Evolutionary conservation across 257 asterid genomes (phyloP).

Genomic region (Solanum chilense): DNA sequence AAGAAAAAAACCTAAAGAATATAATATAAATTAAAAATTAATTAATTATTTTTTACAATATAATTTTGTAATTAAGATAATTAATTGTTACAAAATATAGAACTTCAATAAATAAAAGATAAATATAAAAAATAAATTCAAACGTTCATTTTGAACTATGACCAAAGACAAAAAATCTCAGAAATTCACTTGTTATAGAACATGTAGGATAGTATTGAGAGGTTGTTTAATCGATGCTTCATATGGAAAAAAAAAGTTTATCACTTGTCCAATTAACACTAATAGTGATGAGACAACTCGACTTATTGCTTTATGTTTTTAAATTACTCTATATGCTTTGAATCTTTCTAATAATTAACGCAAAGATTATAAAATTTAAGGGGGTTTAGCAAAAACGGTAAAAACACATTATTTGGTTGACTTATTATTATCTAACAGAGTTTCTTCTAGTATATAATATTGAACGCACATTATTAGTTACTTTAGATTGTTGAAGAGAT

Average conservation of each 20-base stretch:
- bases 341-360: neutral
- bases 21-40: too few species aligned
- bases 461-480: neutral
- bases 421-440: neutral
- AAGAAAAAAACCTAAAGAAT: too few species aligned
- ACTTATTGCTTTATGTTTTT: neutral
- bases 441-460: neutral
- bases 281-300: neutral
- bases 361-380: neutral
- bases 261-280: neutral
- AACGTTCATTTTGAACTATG: too few species aligned
- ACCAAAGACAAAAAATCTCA: neutral
- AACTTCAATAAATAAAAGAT: too few species aligned
- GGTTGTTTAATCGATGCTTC: neutral
- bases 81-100: too few species aligned
- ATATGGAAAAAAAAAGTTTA: neutral
- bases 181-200: neutral
- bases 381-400: neutral
- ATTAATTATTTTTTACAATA: too few species aligned
- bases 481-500: neutral
- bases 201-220: neutral
- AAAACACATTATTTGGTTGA: neutral
- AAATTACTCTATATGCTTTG: neutral
- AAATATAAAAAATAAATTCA: too few species aligned
- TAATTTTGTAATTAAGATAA: too few species aligned